phyloP scores from a whole-genome alignment of 345 rosid genomes.

The Salix viminalis region DNA sequence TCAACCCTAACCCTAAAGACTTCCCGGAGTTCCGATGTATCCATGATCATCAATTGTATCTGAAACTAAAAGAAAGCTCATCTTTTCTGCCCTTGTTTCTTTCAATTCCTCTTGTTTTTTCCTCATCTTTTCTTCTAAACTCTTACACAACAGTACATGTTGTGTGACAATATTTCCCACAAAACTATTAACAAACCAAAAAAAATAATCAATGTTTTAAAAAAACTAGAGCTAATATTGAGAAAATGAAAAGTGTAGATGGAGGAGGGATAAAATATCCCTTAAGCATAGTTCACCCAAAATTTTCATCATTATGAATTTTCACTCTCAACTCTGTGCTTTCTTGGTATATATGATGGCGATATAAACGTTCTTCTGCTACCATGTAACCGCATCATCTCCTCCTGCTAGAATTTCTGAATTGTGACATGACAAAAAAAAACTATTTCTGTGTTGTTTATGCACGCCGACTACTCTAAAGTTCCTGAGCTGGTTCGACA shows the following conservation, averaged over 20 bases:
- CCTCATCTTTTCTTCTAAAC: not conserved
- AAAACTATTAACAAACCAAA: not conserved
- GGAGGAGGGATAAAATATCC: not conserved
- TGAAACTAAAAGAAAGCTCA: not conserved
- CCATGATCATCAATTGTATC: not conserved
- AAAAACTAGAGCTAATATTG: not conserved
- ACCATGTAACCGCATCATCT: not conserved
- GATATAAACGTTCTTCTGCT: not conserved
- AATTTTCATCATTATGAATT: not conserved
- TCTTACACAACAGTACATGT: not conserved
- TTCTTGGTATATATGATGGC: not conserved
- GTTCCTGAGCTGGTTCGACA: no score
- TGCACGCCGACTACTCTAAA: no score
- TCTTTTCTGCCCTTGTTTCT: not conserved
- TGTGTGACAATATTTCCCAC: not conserved
- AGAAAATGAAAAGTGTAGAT: not conserved
- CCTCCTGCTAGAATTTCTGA: not conserved
- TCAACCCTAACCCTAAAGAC: not conserved
- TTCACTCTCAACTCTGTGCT: not conserved
- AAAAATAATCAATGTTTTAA: no score
- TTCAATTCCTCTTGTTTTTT: not conserved
- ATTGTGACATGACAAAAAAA: no score
- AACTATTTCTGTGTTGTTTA: no score
- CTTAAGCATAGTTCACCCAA: no score
- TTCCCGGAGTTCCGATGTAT: not conserved